Evolutionary conservation across 2,329 filamentous ascomycete genomes (phyloP), one percentile per base, ranked within the genome.

Genomic region (Venturia effusa): DNA sequence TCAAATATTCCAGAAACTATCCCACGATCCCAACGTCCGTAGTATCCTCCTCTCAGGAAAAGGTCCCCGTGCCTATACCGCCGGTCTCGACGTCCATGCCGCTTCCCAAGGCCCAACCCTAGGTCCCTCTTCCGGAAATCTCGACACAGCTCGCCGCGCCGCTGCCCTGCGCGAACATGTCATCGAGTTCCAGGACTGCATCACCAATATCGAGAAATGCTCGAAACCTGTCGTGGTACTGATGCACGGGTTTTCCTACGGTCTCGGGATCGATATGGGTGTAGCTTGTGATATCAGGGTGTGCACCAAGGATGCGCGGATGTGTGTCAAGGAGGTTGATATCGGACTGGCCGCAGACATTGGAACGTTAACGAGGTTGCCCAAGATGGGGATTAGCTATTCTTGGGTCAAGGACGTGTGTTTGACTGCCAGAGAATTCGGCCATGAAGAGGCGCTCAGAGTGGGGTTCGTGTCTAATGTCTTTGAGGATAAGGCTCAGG

Each of bases 361-460:
- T 59, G 89, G 89, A 59, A 91, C 88, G 0, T 79, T 92, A 15
- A 83, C 84, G 0, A 83, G 89, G 1, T 80, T 93, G 48, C 89
- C 89, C 59, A 90, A 90, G 72, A 78, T 87, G 37, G 88, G 91
- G 4, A 86, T 87, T 2, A 88, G 81, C 66, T 78, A 82, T 68
- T 86, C 84, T 22, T 94, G 89, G 88, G 85, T 92, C 59, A 92
- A 92, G 74, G 90, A 94, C 43, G 86, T 94, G 8, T 84, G 83
- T 67, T 74, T 92, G 65, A 85, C 86, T 2, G 90, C 88, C 34
- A 80, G 90, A 41, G 79, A 86, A 66, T 94, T 92, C 68, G 79
- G 77, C 1, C 83, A 86, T 0, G 79, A 84, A 40, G 90, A 93
- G 75, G 89, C 89, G 10, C 74, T 86, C 61, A 74, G 79, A n/a